phyloP scores from a whole-genome alignment of 2,329 filamentous ascomycete genomes.

The Penicillium freii region DNA sequence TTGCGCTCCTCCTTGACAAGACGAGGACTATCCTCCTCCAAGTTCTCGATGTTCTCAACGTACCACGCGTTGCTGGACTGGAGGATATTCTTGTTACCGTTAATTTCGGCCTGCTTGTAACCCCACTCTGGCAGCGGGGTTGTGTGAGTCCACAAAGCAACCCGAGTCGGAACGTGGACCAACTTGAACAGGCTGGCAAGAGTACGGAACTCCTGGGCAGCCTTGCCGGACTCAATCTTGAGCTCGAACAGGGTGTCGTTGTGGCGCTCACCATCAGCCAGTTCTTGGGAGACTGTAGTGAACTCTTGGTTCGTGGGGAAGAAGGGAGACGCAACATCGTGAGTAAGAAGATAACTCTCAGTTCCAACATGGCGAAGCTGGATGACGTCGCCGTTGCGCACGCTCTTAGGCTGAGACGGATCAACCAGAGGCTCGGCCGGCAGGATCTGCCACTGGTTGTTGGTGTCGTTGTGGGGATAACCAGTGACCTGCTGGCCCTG shows the following conservation, averaged over 20 bases:
- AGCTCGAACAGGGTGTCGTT: slow-evolving; percentile 95
- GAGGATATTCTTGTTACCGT: slow-evolving; percentile 93
- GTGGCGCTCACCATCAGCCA: slow-evolving; percentile 69
- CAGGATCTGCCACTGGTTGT: slow-evolving; percentile 96
- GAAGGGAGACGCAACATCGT: slow-evolving; percentile 95
- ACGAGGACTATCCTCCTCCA: slow-evolving; percentile 69
- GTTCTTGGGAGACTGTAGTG: slow-evolving; percentile 71
- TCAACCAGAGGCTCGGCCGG: slow-evolving; percentile 58
- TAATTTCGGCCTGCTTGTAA: slow-evolving; percentile 97
- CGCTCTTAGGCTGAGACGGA: slow-evolving; percentile 58
- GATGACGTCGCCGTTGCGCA: slow-evolving; percentile 81
- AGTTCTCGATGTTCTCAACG: slow-evolving; percentile 83
- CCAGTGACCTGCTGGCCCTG: slow-evolving; percentile 98
- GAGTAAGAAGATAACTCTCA: slow-evolving; percentile 80
- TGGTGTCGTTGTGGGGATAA: slow-evolving; percentile 97
- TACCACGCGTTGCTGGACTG: slow-evolving; percentile 93
- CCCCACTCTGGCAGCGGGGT: slow-evolving; percentile 96
- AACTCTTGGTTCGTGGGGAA: slow-evolving; percentile 99
- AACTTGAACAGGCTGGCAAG: slow-evolving; percentile 93
- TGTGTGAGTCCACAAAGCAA: slow-evolving; percentile 98
- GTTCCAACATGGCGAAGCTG: slow-evolving; percentile 84
- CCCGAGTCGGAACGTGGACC: slow-evolving; percentile 88
- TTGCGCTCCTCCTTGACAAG: slow-evolving; percentile 72
- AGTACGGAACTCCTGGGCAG: slow-evolving; percentile 79
- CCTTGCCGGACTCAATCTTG: slow-evolving; percentile 81